Evolutionary conservation across 192 early-diverging fungal species (phyloP).

Genomic region (Umbelopsis vinacea): DNA sequence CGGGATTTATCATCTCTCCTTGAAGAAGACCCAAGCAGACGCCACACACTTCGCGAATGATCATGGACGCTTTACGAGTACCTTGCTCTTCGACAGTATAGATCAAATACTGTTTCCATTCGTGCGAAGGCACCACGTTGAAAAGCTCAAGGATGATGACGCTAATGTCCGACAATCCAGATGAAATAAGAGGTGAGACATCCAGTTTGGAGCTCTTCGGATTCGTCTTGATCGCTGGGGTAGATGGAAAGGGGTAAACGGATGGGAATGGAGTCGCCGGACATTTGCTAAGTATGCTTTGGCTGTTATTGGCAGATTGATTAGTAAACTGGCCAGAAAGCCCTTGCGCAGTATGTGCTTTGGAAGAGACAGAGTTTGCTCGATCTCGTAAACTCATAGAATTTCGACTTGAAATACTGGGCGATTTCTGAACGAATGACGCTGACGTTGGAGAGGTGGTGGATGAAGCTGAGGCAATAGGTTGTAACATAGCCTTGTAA

Average conservation of each 20-base stretch:
- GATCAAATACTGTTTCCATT: conserved; percentile 29
- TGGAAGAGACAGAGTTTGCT: conserved; percentile 25
- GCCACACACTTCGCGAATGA: conserved; percentile 30
- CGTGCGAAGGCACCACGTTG: conserved; percentile 32
- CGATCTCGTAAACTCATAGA: conserved; percentile 37
- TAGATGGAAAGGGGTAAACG: conserved; percentile 30
- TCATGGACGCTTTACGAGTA: conserved; percentile 19
- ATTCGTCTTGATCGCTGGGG: background rate
- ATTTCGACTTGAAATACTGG: conserved; percentile 2
- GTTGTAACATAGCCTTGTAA: conserved; percentile 18
- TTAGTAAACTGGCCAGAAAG: background rate
- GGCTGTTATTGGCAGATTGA: background rate
- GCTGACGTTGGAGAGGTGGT: background rate
- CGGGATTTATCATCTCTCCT: conserved; percentile 22
- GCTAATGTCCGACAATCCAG: conserved; percentile 40
- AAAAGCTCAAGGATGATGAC: conserved; percentile 40
- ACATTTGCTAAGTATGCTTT: conserved; percentile 19
- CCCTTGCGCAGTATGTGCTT: background rate
- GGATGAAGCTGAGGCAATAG: background rate
- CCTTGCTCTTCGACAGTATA: conserved; percentile 23
- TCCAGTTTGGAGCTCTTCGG: background rate
- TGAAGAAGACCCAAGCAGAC: conserved; percentile 37
- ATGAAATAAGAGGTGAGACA: conserved; percentile 33
- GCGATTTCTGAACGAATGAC: background rate
- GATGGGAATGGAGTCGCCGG: conserved; percentile 33